Conservation (phyloP, 139 green algal species). For the Raphidocelis subcapitata region DNA sequence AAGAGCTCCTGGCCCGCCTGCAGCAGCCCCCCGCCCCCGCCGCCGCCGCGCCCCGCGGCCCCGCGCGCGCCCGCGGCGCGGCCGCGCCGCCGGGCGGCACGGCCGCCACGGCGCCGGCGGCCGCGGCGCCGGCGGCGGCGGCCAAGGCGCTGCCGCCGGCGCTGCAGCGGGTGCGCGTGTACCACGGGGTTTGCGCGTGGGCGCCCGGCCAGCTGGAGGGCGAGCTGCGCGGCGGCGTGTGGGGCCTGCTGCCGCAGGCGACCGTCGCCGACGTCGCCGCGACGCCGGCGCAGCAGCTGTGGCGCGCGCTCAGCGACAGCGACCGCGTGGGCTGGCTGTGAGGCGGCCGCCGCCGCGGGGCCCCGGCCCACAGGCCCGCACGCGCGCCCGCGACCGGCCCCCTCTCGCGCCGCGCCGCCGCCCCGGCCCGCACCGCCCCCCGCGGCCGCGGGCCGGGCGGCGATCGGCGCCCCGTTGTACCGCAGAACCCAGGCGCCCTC, state of each 20-base stretch:
- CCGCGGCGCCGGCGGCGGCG: conserved; percentile 9
- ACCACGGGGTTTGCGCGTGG: conserved; percentile 10
- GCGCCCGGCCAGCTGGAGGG: conserved; percentile 14
- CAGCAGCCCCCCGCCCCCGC: too few species aligned
- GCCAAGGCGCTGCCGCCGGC: not conserved
- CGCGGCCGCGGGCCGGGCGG: too few species aligned
- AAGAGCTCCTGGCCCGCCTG: not conserved
- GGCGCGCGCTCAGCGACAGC: not conserved
- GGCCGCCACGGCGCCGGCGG: not conserved
- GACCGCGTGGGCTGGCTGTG: not conserved
- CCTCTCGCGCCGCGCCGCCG: too few species aligned
- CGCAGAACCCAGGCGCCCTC: too few species aligned
- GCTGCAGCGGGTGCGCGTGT: not conserved
- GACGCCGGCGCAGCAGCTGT: conserved; percentile 10
- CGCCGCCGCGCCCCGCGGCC: too few species aligned
- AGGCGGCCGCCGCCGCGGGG: too few species aligned
- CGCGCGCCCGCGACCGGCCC: too few species aligned
- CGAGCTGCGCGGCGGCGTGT: conserved; percentile 3
- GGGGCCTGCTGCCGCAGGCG: conserved; percentile 4
- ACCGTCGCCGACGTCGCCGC: not conserved
- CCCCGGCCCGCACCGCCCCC: too few species aligned
- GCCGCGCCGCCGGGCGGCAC: not conserved
- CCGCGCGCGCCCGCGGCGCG: not conserved
- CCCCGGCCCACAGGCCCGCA: too few species aligned
- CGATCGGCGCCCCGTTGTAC: too few species aligned